phyloP scores from a whole-genome alignment of 139 green algal genomes.

The Micractinium sp. region DNA sequence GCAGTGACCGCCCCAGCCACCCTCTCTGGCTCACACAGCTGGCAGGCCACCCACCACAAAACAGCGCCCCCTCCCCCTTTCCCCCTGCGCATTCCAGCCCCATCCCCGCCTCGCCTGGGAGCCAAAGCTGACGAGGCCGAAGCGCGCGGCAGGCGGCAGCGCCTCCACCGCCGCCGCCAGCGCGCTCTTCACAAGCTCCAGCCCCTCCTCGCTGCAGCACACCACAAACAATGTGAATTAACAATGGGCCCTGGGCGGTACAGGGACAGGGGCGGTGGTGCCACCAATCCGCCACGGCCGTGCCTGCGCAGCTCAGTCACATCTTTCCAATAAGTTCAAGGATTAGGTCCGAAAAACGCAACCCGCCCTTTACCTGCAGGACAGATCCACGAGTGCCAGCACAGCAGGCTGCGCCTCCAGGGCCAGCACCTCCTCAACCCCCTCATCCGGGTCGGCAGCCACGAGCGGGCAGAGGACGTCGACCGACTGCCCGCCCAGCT shows the following conservation, averaged over 20 bases:
- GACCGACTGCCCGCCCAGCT: slow-evolving; percentile 61
- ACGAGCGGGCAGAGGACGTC: slow-evolving; percentile 63
- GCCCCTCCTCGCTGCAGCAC: slow-evolving; percentile 60
- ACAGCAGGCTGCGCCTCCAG: slow-evolving; percentile 18
- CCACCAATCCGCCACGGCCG: neutral
- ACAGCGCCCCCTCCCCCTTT: neutral
- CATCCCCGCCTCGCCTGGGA: slow-evolving; percentile 52
- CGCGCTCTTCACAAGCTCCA: slow-evolving; percentile 76
- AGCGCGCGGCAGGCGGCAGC: slow-evolving; percentile 68
- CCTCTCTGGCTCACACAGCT: no score
- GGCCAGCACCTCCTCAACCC: slow-evolving; percentile 28
- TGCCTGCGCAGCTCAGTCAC: neutral
- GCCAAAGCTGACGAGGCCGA: slow-evolving; percentile 75
- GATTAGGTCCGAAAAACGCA: no score
- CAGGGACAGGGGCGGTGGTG: no score
- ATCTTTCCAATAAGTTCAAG: no score
- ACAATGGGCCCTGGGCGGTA: slow-evolving; percentile 50
- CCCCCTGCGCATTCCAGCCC: neutral
- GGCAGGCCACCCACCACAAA: neutral
- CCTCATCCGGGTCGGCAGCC: slow-evolving; percentile 8
- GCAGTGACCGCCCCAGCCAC: no score
- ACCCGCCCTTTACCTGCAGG: neutral
- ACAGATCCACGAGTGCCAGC: slow-evolving; percentile 42
- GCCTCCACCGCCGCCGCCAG: slow-evolving; percentile 84
- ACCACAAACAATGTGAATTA: no score